These are phyloP conservation scores for Tricholomella constricta DNA, from an alignment of 768 basidiomycete genomes.

Conservation along the genomic window DNA sequence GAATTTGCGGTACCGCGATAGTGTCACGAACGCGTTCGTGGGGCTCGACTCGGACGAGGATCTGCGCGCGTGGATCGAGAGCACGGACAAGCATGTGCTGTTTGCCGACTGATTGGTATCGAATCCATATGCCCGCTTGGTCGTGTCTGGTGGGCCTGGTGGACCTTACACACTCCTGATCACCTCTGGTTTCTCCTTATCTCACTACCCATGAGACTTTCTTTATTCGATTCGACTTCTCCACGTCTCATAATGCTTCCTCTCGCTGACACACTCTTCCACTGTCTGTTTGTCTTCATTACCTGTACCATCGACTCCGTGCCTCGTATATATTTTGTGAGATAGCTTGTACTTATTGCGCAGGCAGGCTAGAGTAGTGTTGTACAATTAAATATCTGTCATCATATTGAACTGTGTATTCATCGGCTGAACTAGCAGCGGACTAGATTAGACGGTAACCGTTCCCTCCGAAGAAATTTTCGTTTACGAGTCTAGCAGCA, in stretches of 20 bases:
- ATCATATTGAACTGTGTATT: no score
- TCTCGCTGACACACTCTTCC: background rate
- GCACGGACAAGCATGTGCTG: slow-evolving; percentile 80
- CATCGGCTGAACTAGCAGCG: no score
- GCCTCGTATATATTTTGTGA: slow-evolving; percentile 8
- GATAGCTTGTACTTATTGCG: background rate
- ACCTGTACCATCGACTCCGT: slow-evolving; percentile 10
- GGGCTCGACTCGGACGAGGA: slow-evolving; percentile 65
- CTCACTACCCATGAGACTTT: slow-evolving; percentile 11
- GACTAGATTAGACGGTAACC: no score
- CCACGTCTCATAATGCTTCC: slow-evolving; percentile 10
- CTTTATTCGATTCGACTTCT: slow-evolving; percentile 21
- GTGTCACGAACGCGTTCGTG: slow-evolving; percentile 62
- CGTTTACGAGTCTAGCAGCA: no score
- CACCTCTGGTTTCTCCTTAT: background rate
- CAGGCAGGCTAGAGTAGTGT: slow-evolving; percentile 16
- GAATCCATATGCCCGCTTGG: background rate
- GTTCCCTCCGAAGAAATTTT: no score
- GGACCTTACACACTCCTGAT: background rate
- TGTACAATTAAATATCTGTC: slow-evolving; percentile 17
- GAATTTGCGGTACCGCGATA: slow-evolving; percentile 75
- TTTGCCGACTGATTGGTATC: slow-evolving; percentile 62
- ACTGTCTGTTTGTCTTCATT: slow-evolving; percentile 1
- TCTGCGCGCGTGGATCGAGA: slow-evolving; percentile 72
- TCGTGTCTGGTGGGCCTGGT: background rate